Evolutionary conservation across 257 asterid genomes (phyloP).

Genomic region (Knoxia roxburghii): DNA sequence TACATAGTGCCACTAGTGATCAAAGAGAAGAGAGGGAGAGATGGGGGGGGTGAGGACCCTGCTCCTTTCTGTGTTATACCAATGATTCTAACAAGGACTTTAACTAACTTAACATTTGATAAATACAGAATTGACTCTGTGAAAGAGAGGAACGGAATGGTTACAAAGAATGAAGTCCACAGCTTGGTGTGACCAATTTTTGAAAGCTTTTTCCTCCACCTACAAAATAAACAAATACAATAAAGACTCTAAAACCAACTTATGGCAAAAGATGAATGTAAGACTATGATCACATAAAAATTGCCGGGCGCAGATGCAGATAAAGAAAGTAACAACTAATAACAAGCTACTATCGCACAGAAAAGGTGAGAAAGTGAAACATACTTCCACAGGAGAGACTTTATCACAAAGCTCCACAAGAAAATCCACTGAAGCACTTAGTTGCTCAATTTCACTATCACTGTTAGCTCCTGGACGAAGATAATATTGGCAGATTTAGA

Average conservation of each 20-base stretch:
- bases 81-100: neutral
- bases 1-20: constrained; percentile 1
- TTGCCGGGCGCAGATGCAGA: constrained; percentile 7
- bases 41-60: no score
- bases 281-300: constrained; percentile 7
- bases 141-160: neutral
- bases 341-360: neutral
- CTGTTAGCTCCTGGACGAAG: constrained; percentile 37
- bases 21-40: no score
- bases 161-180: constrained; percentile 84
- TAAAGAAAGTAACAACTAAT: constrained; percentile 8
- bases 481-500: neutral
- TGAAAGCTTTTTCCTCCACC: constrained; percentile 58
- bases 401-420: constrained; percentile 85
- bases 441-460: constrained; percentile 55
- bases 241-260: neutral
- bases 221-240: constrained; percentile 22
- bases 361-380: constrained; percentile 20
- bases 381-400: constrained; percentile 42
- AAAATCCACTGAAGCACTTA: constrained; percentile 81
- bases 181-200: constrained; percentile 88
- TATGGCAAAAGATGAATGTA: neutral
- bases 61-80: no score
- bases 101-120: neutral
- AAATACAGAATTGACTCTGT: neutral